phyloP scores from a whole-genome alignment of 2,329 filamentous ascomycete species.

The Aspergillus fijiensis region DNA sequence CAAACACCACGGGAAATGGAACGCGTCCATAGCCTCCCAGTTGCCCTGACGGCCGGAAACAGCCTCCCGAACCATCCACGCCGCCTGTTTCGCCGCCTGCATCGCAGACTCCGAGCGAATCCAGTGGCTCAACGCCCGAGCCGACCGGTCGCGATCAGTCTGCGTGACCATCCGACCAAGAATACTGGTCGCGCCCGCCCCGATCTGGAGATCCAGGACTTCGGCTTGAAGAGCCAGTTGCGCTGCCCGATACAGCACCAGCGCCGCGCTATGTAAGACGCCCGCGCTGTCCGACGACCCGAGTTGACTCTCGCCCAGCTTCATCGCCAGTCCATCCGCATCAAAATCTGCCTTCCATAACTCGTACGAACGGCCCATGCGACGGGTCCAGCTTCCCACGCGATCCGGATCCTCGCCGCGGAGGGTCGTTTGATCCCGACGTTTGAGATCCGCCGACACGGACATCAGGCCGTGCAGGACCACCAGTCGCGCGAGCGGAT shows the following conservation, averaged over 20 bases:
- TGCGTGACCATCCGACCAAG: constrained; percentile 55
- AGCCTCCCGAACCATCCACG: constrained; percentile 52
- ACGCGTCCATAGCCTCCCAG: constrained; percentile 54
- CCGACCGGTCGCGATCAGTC: constrained; percentile 51
- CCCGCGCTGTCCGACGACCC: constrained; percentile 29
- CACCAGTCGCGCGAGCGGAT: constrained; percentile 54
- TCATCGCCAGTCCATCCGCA: constrained; percentile 47
- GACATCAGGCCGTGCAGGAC: constrained; percentile 64
- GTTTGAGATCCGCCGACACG: constrained; percentile 61
- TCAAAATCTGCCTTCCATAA: constrained; percentile 61
- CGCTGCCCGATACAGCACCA: constrained; percentile 60
- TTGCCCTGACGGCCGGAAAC: constrained; percentile 49
- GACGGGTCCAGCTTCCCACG: constrained; percentile 51
- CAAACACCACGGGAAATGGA: constrained; percentile 63
- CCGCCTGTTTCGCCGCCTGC: constrained; percentile 50
- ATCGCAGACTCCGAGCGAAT: constrained; percentile 15
- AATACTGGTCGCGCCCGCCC: constrained; percentile 60
- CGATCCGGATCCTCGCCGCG: constrained; percentile 43
- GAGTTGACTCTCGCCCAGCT: constrained; percentile 31
- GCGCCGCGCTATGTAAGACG: constrained; percentile 49
- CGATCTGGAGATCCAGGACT: constrained; percentile 62
- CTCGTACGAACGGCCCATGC: constrained; percentile 55
- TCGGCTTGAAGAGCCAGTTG: constrained; percentile 59
- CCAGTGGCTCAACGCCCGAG: constrained; percentile 28
- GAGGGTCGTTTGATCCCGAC: constrained; percentile 61